Conservation (phyloP, 495 filamentous ascomycete genomes). For the Penicillium simplicissimum region DNA sequence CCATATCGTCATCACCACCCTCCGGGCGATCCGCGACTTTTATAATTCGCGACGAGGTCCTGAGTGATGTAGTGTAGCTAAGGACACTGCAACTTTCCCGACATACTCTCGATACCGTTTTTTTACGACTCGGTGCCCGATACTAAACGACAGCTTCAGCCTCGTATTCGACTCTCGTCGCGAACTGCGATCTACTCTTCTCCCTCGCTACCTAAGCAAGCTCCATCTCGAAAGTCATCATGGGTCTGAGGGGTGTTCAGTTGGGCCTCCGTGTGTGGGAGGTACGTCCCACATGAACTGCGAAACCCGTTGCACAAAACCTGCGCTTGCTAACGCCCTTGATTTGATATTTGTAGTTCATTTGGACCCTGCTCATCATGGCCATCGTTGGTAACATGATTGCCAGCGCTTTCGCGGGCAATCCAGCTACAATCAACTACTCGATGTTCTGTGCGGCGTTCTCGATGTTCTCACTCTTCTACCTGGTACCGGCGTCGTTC, state of each 20-base stretch:
- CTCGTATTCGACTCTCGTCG: not conserved
- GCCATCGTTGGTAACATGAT: slow-evolving; percentile 71
- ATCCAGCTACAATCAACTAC: slow-evolving; percentile 61
- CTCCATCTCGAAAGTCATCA: slow-evolving; percentile 21
- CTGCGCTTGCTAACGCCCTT: not conserved
- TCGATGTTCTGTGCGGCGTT: slow-evolving; percentile 66
- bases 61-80: not conserved
- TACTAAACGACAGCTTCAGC: not conserved
- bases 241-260: slow-evolving; percentile 35
- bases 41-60: slow-evolving; percentile 19
- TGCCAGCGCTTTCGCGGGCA: slow-evolving; percentile 51
- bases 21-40: slow-evolving; percentile 39
- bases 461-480: slow-evolving; percentile 63
- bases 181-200: not conserved
- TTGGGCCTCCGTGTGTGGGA: slow-evolving; percentile 42
- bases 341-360: slow-evolving; percentile 45
- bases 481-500: slow-evolving; percentile 56
- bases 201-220: not conserved
- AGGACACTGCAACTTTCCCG: slow-evolving; percentile 12
- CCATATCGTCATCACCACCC: slow-evolving; percentile 37
- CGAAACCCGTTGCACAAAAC: not conserved
- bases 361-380: slow-evolving; percentile 67
- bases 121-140: not conserved
- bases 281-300: slow-evolving; percentile 27
- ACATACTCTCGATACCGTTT: slow-evolving; percentile 1